phyloP scores from a whole-genome alignment of 2,329 filamentous ascomycete genomes.

The Coniochaeta pulveracea region DNA sequence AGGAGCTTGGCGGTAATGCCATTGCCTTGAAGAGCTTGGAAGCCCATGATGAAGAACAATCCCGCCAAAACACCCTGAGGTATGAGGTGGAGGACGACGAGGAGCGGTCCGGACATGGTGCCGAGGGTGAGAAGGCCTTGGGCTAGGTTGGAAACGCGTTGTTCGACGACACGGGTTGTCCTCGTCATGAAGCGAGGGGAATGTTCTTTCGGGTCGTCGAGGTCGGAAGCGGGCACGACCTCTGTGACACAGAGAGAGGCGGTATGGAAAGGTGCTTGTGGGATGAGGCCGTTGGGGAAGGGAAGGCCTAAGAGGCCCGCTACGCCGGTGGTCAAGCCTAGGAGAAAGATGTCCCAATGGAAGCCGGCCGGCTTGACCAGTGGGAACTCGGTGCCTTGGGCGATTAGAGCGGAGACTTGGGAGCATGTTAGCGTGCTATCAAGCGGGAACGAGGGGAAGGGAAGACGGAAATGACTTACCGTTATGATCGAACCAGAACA shows the following conservation, averaged over 20 bases:
- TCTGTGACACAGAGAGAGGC: constrained; percentile 64
- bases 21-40: constrained; percentile 65
- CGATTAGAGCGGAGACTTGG: constrained; percentile 67
- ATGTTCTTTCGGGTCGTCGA: constrained; percentile 44
- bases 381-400: constrained; percentile 74
- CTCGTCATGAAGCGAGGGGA: constrained; percentile 33
- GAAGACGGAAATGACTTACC: constrained; percentile 32
- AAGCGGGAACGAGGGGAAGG: neutral
- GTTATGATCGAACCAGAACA: constrained; percentile 89
- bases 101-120: constrained; percentile 66
- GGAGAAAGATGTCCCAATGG: constrained; percentile 76
- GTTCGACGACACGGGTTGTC: constrained; percentile 59
- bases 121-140: constrained; percentile 69
- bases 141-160: constrained; percentile 66
- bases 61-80: constrained; percentile 71
- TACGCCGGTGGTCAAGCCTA: constrained; percentile 66
- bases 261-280: constrained; percentile 75
- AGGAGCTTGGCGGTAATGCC: constrained; percentile 67
- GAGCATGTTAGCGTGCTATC: constrained; percentile 5
- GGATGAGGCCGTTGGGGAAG: constrained; percentile 74
- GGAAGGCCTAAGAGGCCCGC: constrained; percentile 68
- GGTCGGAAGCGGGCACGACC: constrained; percentile 38
- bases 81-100: constrained; percentile 64
- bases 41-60: constrained; percentile 76
- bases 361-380: constrained; percentile 73